These are phyloP conservation scores for Botrytis fabae DNA, from an alignment of 2,329 filamentous ascomycete genomes.

Conservation along the genomic window DNA sequence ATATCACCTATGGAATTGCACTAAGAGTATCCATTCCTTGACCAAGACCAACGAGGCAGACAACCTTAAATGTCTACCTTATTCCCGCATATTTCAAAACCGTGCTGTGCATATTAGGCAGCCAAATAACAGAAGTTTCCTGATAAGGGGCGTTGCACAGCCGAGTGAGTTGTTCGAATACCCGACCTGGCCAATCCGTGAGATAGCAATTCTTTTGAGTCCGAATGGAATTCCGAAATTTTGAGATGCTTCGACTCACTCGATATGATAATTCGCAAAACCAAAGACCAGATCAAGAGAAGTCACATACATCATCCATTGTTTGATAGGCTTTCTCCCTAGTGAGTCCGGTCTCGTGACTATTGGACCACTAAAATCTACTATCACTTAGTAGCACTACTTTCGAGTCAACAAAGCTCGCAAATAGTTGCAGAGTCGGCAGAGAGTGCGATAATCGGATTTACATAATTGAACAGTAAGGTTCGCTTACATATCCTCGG, in stretches of 20 bases:
- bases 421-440: background rate
- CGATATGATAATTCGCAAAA: background rate
- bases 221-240: background rate
- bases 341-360: background rate
- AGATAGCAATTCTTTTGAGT: background rate
- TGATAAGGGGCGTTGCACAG: background rate
- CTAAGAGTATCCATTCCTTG: background rate
- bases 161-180: background rate
- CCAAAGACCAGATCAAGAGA: background rate
- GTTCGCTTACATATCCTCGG: background rate
- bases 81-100: background rate
- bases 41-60: background rate
- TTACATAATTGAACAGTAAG: background rate
- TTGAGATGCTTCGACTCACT: background rate
- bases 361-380: background rate
- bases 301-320: background rate
- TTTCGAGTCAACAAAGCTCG: background rate
- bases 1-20: background rate
- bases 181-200: background rate
- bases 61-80: background rate
- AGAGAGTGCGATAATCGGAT: background rate
- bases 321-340: background rate
- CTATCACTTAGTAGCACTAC: background rate
- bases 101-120: slow-evolving; percentile 5
- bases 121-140: background rate